Conservation (phyloP, 352 stramenopile species). For the Phytopythium montanum region DNA sequence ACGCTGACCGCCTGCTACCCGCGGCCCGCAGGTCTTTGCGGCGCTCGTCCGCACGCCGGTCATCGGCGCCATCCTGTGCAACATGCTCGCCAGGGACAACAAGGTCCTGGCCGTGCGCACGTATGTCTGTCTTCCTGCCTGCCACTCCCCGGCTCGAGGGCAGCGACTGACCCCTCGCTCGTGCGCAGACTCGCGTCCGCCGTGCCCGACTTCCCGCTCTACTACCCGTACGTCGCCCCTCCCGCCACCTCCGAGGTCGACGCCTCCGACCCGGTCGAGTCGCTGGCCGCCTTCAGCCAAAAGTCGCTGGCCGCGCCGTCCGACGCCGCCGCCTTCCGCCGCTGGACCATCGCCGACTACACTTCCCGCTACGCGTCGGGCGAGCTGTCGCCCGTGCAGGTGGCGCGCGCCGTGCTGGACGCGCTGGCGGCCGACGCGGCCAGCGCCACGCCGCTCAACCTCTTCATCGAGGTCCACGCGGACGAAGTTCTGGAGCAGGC, state of each 20-base stretch:
- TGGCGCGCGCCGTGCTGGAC: slow-evolving; percentile 58
- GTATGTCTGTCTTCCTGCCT: slow-evolving; percentile 8
- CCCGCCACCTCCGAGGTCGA: slow-evolving; percentile 14
- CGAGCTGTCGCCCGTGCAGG: slow-evolving; percentile 56
- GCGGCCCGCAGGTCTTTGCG: slow-evolving; percentile 21
- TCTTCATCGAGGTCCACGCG: slow-evolving; percentile 77
- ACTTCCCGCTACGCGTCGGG: slow-evolving; percentile 43
- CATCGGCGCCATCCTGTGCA: slow-evolving; percentile 42
- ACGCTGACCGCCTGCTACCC: neutral
- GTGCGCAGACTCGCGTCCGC: slow-evolving; percentile 41
- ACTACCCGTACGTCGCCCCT: slow-evolving; percentile 71
- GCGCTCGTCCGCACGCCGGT: slow-evolving; percentile 41
- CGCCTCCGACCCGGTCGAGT: slow-evolving; percentile 5
- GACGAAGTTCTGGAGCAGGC: slow-evolving; percentile 73
- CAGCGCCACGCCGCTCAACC: slow-evolving; percentile 42
- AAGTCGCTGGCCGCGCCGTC: slow-evolving; percentile 4
- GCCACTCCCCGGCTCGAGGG: no score
- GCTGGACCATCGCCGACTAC: slow-evolving; percentile 73
- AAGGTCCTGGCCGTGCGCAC: slow-evolving; percentile 58
- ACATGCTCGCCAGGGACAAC: slow-evolving; percentile 51
- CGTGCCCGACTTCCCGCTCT: slow-evolving; percentile 71
- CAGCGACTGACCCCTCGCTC: neutral
- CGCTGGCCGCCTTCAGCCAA: slow-evolving; percentile 24
- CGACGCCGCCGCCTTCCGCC: slow-evolving; percentile 30
- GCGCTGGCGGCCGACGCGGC: slow-evolving; percentile 49